Base-by-base conservation (phyloP, 352 stramenopile genomes). In the Phytophthora parvispora region DNA sequence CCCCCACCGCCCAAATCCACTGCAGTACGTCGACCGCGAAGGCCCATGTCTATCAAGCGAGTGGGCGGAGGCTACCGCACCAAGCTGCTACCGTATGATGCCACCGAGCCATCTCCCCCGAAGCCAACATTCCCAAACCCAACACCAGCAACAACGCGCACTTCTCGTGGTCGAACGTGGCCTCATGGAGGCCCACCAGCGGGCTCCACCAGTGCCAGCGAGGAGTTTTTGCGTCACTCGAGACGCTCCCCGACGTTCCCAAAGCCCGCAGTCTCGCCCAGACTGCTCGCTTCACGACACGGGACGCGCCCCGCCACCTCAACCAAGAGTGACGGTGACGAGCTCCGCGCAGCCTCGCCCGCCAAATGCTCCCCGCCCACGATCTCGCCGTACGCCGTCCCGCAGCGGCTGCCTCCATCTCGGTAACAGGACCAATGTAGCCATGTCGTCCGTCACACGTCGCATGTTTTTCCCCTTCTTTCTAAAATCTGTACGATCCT, bases 61-160 rank as follows among this genome's bases (percentile, higher is more conserved):
- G 85, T 91, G 2, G 85, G 85, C 5, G 85, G 85, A 32, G 85
- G 85, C 8, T 93, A 90, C 47, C 79, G 80, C 32, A 60, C 75
- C 4, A 81, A 70, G 12, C 52, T 70, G 10, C 62, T 78, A 22
- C 58, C 55, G 49, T 25, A 61, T 34, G 25, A 58, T 55, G 18
- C 67, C 53, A 10, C 57, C 12, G 42, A 72, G 29, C 13, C 31
- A 13, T 29, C 60, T 29, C 12, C 60, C 4, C 60, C 31, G 29
- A 67, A 67, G 38, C 50, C 38, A 9, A 6, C 38, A 4, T 25
- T 0, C 3, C 9, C n/a, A 9, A 38, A 55, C 45, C 15, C 20
- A 53, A 18, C 45, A 29, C 15, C 43, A 10, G 15, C 12, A 60
- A 42, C 55, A 67, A 49, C 24, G 0, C 36, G 31, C 27, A 24